A percentile compares a stretch with the other conserved stretches of the same genome.
Evolutionary conservation across 768 basidiomycete species (phyloP).

Genomic region (Lactarius quietus): DNA sequence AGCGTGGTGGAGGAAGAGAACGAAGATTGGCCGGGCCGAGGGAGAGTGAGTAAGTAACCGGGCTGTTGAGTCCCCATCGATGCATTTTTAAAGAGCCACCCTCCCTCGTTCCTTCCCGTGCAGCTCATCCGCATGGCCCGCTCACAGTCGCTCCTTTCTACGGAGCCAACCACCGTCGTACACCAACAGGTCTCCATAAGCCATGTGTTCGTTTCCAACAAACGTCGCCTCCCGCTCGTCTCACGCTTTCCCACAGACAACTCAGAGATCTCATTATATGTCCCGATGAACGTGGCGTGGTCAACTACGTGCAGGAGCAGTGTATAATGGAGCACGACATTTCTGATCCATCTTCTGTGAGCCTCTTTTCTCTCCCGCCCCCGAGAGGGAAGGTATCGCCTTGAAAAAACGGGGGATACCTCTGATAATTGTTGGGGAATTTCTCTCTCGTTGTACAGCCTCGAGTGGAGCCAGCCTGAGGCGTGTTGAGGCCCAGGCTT

Average conservation of each 20-base stretch:
- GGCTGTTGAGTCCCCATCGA: not conserved
- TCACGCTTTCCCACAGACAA: conserved; percentile 44
- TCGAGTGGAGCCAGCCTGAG: not conserved
- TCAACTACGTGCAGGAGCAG: conserved; percentile 55
- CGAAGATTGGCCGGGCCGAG: not conserved
- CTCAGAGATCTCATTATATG: conserved; percentile 76
- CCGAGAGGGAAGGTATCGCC: not conserved
- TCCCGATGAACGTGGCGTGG: conserved; percentile 58
- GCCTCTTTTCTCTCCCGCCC: conserved; percentile 26
- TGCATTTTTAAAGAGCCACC: not conserved
- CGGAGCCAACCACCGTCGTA: conserved; percentile 41
- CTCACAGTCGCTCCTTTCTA: conserved; percentile 43
- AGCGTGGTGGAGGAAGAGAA: not conserved
- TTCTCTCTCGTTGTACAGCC: not conserved
- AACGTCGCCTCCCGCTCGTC: conserved; percentile 18
- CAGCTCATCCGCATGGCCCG: conserved; percentile 41
- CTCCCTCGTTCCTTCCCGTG: not conserved
- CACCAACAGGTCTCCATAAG: conserved; percentile 51
- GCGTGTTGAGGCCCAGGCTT: not conserved
- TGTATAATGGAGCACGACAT: conserved; percentile 63
- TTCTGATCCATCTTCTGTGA: conserved; percentile 43
- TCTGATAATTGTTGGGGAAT: not conserved
- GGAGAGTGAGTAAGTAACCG: not conserved
- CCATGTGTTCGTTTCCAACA: conserved; percentile 48
- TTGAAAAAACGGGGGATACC: not conserved